Conservation (phyloP, 2,329 filamentous ascomycete species). For the Colletotrichum agaves region DNA sequence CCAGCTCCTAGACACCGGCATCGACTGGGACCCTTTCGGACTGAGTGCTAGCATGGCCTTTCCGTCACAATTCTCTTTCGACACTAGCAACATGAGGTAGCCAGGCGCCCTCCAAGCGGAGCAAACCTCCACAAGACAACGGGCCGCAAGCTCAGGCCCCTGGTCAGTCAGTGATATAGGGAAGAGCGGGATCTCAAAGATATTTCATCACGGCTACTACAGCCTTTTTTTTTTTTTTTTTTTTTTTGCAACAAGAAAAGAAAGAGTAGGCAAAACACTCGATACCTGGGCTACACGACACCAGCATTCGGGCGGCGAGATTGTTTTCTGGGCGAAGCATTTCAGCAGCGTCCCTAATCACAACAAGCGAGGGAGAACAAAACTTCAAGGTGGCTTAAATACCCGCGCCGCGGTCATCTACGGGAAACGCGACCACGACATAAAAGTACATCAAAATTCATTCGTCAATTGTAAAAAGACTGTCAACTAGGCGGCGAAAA, state of each 20-base stretch:
- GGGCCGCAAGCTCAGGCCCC: neutral
- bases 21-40: constrained; percentile 94
- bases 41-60: constrained; percentile 96
- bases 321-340: constrained; percentile 34
- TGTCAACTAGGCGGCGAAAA: constrained; percentile 29
- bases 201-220: constrained; percentile 13
- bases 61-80: constrained; percentile 83
- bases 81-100: constrained; percentile 66
- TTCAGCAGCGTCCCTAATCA: constrained; percentile 31
- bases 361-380: constrained; percentile 24
- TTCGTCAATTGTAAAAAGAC: constrained; percentile 19
- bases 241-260: constrained; percentile 5
- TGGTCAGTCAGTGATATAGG: neutral
- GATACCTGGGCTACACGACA: constrained; percentile 39
- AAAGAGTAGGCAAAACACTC: constrained; percentile 35
- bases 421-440: constrained; percentile 35
- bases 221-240: constrained; percentile 21
- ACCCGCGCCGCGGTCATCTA: constrained; percentile 34
- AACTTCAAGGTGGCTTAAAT: constrained; percentile 24
- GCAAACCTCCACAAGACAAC: neutral
- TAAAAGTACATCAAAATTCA: constrained; percentile 31
- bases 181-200: neutral
- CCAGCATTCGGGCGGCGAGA: constrained; percentile 38
- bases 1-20: constrained; percentile 77
- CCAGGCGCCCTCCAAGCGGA: constrained; percentile 1